phyloP scores from a whole-genome alignment of 2,329 filamentous ascomycete genomes.

The Penicillium sp. region DNA sequence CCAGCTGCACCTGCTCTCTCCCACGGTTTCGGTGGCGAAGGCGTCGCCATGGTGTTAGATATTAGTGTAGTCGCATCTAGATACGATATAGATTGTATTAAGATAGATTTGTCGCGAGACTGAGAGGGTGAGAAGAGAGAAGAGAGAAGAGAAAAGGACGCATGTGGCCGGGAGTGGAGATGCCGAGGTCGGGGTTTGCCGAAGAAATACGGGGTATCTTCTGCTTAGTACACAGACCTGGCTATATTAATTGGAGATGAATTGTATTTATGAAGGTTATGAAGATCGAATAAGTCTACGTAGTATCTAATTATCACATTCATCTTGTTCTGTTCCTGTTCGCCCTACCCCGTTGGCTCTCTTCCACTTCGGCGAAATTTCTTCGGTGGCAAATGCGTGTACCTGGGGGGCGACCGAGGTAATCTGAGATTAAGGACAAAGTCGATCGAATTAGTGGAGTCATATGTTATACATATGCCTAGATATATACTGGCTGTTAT shows the following conservation, averaged over 20 bases:
- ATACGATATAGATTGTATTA: neutral
- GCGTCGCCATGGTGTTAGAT: constrained; percentile 53
- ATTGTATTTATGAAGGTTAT: neutral
- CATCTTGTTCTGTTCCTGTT: neutral
- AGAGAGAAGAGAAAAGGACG: constrained; percentile 16
- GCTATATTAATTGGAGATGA: neutral
- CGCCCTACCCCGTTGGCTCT: neutral
- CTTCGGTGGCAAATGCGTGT: constrained; percentile 20
- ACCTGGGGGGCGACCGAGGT: constrained; percentile 6
- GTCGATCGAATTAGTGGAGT: neutral
- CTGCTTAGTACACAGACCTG: neutral
- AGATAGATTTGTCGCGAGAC: constrained; percentile 1
- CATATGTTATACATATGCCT: neutral
- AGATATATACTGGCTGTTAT: neutral
- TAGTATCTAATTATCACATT: neutral
- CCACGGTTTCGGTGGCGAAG: constrained; percentile 96
- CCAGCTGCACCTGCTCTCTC: constrained; percentile 70
- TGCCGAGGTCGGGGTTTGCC: constrained; percentile 29
- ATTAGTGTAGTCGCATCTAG: constrained; percentile 35
- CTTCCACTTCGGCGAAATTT: constrained; percentile 13
- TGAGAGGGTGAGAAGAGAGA: constrained; percentile 13
- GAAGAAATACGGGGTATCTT: constrained; percentile 5
- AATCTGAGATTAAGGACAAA: neutral
- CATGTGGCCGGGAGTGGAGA: constrained; percentile 29
- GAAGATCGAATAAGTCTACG: neutral